These are phyloP conservation scores for Neospermospora avenae DNA, from an alignment of 2,329 filamentous ascomycete genomes.

Conservation along the genomic window DNA sequence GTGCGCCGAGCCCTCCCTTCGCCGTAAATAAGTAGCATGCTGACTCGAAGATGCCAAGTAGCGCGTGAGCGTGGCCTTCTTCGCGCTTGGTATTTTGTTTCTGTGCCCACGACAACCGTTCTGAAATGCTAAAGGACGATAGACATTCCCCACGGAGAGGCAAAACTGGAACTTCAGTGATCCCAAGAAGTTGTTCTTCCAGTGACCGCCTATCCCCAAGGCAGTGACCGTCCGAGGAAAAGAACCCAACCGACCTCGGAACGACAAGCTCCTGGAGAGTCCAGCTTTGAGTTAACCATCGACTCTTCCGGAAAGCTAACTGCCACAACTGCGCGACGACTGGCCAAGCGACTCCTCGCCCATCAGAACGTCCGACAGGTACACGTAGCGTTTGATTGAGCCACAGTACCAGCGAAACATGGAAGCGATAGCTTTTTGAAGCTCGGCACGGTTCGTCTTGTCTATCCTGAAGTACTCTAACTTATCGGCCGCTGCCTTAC, in stretches of 20 bases:
- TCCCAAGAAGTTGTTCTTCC: conserved; percentile 11
- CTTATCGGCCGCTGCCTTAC: background rate
- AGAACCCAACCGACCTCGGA: conserved; percentile 20
- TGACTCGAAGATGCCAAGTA: conserved; percentile 44
- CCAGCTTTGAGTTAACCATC: conserved; percentile 27
- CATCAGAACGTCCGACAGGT: conserved; percentile 8
- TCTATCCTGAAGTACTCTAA: background rate
- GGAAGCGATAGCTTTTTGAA: conserved; percentile 21
- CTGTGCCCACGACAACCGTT: conserved; percentile 35
- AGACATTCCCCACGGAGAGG: conserved; percentile 15
- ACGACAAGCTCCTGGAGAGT: conserved; percentile 26
- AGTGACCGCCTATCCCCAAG: conserved; percentile 19
- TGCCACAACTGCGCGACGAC: conserved; percentile 13
- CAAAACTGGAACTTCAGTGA: conserved; percentile 12
- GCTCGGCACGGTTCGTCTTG: too few species aligned
- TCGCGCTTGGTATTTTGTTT: conserved; percentile 35
- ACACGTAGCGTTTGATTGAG: conserved; percentile 19
- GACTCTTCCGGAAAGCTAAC: conserved; percentile 13
- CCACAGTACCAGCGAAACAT: conserved; percentile 26
- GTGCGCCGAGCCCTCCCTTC: conserved; percentile 35
- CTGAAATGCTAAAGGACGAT: conserved; percentile 32
- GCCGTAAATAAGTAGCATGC: conserved; percentile 43
- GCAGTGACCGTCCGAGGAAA: conserved; percentile 7
- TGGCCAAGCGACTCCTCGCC: background rate
- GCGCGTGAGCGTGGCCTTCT: conserved; percentile 40